Percentiles rank a stretch among this genome's conserved stretches.
Conservation (phyloP, 2,329 filamentous ascomycete genomes). For the Monosporascus sp. region DNA sequence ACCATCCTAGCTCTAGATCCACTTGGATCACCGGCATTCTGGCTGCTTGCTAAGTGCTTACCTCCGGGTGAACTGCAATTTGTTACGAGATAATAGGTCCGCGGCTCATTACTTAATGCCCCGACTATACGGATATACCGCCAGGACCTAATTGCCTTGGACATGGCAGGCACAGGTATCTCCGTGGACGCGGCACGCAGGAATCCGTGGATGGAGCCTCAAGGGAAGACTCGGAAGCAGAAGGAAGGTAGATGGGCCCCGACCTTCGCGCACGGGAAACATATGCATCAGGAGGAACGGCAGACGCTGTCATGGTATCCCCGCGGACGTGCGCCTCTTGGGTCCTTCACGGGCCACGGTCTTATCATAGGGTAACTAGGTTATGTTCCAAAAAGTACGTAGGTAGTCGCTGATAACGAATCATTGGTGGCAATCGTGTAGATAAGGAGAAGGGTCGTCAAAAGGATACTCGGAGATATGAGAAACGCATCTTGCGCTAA, state of each 20-base stretch:
- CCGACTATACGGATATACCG: not conserved
- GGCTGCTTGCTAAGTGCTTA: not conserved
- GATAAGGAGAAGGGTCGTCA: not conserved
- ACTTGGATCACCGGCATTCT: not conserved
- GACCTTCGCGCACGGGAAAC: no score
- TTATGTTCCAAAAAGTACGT: not conserved
- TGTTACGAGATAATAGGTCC: not conserved
- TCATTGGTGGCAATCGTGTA: not conserved
- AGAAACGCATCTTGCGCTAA: constrained; percentile 11
- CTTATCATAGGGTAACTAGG: not conserved
- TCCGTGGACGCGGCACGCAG: not conserved
- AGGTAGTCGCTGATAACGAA: not conserved
- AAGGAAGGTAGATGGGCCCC: no score
- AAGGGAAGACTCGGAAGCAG: no score
- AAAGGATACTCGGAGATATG: constrained; percentile 20
- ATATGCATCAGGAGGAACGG: no score
- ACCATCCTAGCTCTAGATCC: not conserved
- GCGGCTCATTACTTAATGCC: not conserved
- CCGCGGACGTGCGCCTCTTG: no score
- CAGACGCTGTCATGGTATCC: no score
- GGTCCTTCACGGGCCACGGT: not conserved
- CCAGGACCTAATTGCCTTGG: no score
- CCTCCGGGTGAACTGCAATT: not conserved
- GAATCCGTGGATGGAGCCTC: no score
- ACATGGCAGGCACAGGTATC: no score